Evolutionary conservation across 805 yeast species (phyloP).

Genomic region (Grigorovia jiainica): DNA sequence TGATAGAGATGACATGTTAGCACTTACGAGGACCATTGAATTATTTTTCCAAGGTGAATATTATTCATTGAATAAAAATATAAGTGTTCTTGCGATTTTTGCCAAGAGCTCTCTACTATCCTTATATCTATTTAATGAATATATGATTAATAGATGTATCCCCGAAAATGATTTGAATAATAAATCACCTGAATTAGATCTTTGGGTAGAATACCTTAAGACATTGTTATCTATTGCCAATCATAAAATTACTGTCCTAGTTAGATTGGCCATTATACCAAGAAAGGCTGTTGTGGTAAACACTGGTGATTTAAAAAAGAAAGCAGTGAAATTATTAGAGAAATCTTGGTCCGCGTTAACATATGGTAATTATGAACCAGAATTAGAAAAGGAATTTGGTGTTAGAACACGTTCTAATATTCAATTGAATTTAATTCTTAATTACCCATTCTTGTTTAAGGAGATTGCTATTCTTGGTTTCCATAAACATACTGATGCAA

Average conservation of each 20-base stretch:
- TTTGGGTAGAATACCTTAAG: constrained; percentile 63
- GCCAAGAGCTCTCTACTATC: constrained; percentile 47
- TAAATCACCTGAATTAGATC: constrained; percentile 25
- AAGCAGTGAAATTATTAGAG: constrained; percentile 45
- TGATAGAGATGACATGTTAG: constrained; percentile 32
- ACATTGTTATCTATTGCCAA: constrained; percentile 49
- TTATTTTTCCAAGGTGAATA: constrained; percentile 44
- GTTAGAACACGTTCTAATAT: constrained; percentile 56
- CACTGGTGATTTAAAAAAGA: constrained; percentile 52
- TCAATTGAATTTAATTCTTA: constrained; percentile 54
- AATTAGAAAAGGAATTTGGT: constrained; percentile 44
- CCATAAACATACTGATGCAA: constrained; percentile 55
- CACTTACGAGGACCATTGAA: constrained; percentile 41
- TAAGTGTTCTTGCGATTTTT: constrained; percentile 52
- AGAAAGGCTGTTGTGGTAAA: constrained; percentile 58
- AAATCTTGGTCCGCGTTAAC: constrained; percentile 71
- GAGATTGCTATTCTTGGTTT: constrained; percentile 59
- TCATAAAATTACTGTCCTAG: constrained; percentile 59
- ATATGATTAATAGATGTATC: constrained; percentile 39
- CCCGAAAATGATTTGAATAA: constrained; percentile 43
- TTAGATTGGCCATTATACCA: constrained; percentile 63
- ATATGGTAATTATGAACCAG: constrained; percentile 48
- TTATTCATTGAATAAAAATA: constrained; percentile 66
- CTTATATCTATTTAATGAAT: constrained; percentile 43
- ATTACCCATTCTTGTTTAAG: constrained; percentile 50